Base-by-base conservation (phyloP, 495 filamentous ascomycete genomes). In the Lasiosphaeria miniovina region DNA sequence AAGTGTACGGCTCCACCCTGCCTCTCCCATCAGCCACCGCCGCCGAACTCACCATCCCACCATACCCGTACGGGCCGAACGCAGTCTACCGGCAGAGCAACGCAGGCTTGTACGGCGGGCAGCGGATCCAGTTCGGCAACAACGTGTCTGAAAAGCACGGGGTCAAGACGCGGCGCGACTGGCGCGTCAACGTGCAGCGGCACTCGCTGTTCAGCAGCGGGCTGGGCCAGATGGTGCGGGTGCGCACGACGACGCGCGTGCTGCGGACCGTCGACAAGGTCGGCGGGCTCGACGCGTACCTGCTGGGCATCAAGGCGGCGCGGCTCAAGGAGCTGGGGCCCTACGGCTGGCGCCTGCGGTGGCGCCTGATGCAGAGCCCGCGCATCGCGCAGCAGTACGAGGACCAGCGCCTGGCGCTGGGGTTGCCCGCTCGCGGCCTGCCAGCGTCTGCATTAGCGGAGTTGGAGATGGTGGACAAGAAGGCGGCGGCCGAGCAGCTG, bases 261-360 rank as follows among this genome's bases (percentile, higher is more conserved):
- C 72, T 98, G 65, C 81, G 90, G 71, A 97, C 92, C 46, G 89
- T 98, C 64, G 83, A 90, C 68, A 96, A 93, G 66, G 79, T 83
- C 11, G 93, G 93, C 34, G 91, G 94, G 24, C 75, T 98, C 61
- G 94, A 98, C 74, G 86, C 90, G 60, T 98, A 98, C 74, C 77
- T 98, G 36, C 75, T 96, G 5, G 89, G 89, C 48, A 80, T 83
- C 66, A 90, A 88, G 70, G 71, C 86, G 11, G 82, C 74, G 38
- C 79, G 95, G 58, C 77, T 98, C 49, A 90, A 85, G 77, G 90
- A 95, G 64, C 76, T 98, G 57, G 94, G 94, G 4, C 82, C 90
- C 54, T 87, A 84, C 60, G 94, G 94, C 11, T 98, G 94, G 94
- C 77, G 84, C 54, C 76, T 98, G 62, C 77, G 94, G 65, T 96